Evolutionary conservation across 2,329 filamentous ascomycete species (phyloP).

Genomic region (Clonostachys sp.): DNA sequence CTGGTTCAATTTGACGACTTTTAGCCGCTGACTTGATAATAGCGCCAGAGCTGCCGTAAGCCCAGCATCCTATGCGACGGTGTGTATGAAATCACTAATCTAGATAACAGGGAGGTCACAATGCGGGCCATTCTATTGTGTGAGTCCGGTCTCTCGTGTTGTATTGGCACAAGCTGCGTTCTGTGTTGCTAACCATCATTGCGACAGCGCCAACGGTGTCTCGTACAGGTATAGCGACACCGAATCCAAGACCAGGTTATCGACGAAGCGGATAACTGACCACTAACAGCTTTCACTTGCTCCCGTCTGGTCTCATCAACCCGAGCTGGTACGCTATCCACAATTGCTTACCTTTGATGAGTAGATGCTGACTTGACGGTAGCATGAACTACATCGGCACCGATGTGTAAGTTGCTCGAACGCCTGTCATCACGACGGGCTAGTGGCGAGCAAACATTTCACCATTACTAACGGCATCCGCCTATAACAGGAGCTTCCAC

Average conservation of each 20-base stretch:
- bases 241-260: conserved; percentile 3
- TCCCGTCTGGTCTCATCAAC: conserved; percentile 69
- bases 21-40: too few relatives aligned
- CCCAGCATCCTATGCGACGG: not conserved
- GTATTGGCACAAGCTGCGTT: not conserved
- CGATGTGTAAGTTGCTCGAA: conserved; percentile 29
- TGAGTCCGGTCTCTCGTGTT: conserved; percentile 1
- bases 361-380: not conserved
- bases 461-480: too few relatives aligned
- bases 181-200: not conserved
- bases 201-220: conserved; percentile 16
- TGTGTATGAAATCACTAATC: conserved; percentile 1
- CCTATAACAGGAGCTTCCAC: conserved; percentile 47
- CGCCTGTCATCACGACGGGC: too few relatives aligned
- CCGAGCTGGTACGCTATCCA: conserved; percentile 39
- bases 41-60: conserved; percentile 5
- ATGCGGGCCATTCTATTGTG: conserved; percentile 8
- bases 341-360: not conserved
- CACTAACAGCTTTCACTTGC: conserved; percentile 49
- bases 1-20: too few relatives aligned
- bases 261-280: conserved; percentile 9
- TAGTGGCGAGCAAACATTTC: too few relatives aligned
- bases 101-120: conserved; percentile 6
- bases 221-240: conserved; percentile 22
- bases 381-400: conserved; percentile 70